Base-by-base conservation (phyloP, 73 alveolate species). In the Symbiodinium natans region DNA sequence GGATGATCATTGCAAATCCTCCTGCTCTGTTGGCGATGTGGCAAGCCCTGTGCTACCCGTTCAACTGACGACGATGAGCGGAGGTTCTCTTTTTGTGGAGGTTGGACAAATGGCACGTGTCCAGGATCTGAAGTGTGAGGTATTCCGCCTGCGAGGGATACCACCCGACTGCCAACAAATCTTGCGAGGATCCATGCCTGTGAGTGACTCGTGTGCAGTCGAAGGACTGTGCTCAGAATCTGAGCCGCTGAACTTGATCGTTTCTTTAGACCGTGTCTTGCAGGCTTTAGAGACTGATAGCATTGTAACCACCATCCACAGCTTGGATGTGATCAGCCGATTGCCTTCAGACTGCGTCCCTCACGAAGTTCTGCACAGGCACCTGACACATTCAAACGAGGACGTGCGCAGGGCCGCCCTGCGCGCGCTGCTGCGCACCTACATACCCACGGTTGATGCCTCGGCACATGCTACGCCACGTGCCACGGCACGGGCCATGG, bases 371-470 rank as follows among this genome's bases (percentile, higher is more conserved):
- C 27, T 23, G 19, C 80, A 36, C 2, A 29, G 80, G 17, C 27
- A 29, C 36, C 33, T 63, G 33, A 23, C 31, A 63, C 80, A 63
- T 27, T 63, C 80, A 27, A 31, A 63, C 36, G 80, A 63, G 33
- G 80, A 63, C 27, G 80, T 63, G 10, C 80, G 80, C 36, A 63
- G 80, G 36, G 33, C 80, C 17, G 80, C 80, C 15, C 9, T 63
- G 80, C 80, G 80, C 9, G 80, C 80, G 36, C 80, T 63, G 29
- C 33, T 63, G 80, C 80, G 80, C 80, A 63, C 36, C 80, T n/a
- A 21, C 71, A 23, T 8, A 29, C 6, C 71, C 23, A n/a, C n/a
- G n/a, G n/a, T n/a, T n/a, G n/a, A n/a, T n/a, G n/a, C n/a, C n/a
- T n/a, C n/a, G n/a, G n/a, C n/a, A n/a, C n/a, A n/a, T n/a, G n/a